These are phyloP conservation scores for Colletotrichum cuscutae DNA, from an alignment of 2,329 filamentous ascomycete species.

Conservation along the genomic window DNA sequence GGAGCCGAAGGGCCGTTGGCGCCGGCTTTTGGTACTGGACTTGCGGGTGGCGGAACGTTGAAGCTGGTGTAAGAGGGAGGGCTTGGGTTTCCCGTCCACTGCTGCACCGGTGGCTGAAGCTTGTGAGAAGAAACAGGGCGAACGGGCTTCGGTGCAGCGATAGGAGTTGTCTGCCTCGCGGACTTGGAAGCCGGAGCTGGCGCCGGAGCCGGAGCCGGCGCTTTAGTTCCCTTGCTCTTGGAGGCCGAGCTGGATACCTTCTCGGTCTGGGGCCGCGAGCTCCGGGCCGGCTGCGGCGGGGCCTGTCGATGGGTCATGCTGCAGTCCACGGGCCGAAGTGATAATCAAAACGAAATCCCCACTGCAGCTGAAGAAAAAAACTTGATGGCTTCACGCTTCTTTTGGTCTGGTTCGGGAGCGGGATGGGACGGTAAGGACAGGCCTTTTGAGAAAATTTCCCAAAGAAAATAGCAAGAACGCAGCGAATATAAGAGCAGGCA, in stretches of 20 bases:
- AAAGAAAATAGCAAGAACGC: background rate
- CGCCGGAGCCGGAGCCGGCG: background rate
- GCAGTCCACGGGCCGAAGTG: background rate
- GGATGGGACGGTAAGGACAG: slow-evolving; percentile 30
- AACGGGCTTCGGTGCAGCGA: slow-evolving; percentile 24
- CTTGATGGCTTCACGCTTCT: slow-evolving; percentile 9
- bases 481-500: slow-evolving; percentile 9
- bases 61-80: slow-evolving; percentile 29
- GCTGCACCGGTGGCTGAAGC: slow-evolving; percentile 9
- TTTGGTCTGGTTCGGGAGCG: background rate
- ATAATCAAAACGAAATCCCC: background rate
- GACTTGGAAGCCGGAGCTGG: slow-evolving; percentile 6
- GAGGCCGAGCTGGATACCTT: background rate
- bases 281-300: slow-evolving; percentile 13
- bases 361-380: background rate
- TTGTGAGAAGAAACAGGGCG: slow-evolving; percentile 5
- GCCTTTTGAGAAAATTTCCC: background rate
- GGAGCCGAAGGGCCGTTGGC: background rate
- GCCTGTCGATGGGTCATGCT: slow-evolving; percentile 19
- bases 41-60: slow-evolving; percentile 19
- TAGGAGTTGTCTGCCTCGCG: background rate
- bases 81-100: slow-evolving; percentile 11
- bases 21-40: slow-evolving; percentile 16
- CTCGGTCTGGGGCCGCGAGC: slow-evolving; percentile 16
- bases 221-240: background rate